Evolutionary conservation across 495 filamentous ascomycete species (phyloP).

Genomic region (Lentithecium fluviatile): DNA sequence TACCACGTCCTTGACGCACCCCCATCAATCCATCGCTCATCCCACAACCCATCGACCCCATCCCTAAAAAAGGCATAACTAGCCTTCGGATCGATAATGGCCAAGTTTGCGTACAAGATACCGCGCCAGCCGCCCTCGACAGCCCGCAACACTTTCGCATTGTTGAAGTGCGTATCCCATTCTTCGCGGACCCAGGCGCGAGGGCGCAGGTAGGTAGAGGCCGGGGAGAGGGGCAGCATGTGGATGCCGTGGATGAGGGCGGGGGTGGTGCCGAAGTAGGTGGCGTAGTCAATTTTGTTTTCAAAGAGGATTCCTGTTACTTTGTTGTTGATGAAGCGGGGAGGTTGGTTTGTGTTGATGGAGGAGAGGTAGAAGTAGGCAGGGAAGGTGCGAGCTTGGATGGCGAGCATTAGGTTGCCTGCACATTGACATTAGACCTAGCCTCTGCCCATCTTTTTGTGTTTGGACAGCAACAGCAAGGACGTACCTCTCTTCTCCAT

Average conservation of each 20-base stretch:
- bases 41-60: slow-evolving; percentile 52
- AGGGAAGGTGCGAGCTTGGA: slow-evolving; percentile 66
- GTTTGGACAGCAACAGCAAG: background rate
- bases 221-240: slow-evolving; percentile 84
- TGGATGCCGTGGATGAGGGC: slow-evolving; percentile 78
- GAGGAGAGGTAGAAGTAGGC: slow-evolving; percentile 77
- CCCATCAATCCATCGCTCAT: slow-evolving; percentile 71
- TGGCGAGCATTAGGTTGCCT: slow-evolving; percentile 72
- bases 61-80: slow-evolving; percentile 73
- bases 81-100: slow-evolving; percentile 67
- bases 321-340: slow-evolving; percentile 75
- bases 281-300: slow-evolving; percentile 92
- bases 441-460: too few species aligned
- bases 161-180: slow-evolving; percentile 75
- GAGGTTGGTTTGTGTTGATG: slow-evolving; percentile 72
- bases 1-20: slow-evolving; percentile 88
- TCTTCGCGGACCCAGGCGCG: slow-evolving; percentile 73
- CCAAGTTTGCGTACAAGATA: slow-evolving; percentile 77
- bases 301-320: slow-evolving; percentile 92
- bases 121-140: slow-evolving; percentile 79
- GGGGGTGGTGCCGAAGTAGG: slow-evolving; percentile 3
- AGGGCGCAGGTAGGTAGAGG: slow-evolving; percentile 63
- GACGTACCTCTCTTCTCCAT: background rate
- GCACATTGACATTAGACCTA: background rate
- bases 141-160: slow-evolving; percentile 56